Evolutionary conservation across 2,329 filamentous ascomycete species (phyloP).

Genomic region (Trichophyton benhamiae): DNA sequence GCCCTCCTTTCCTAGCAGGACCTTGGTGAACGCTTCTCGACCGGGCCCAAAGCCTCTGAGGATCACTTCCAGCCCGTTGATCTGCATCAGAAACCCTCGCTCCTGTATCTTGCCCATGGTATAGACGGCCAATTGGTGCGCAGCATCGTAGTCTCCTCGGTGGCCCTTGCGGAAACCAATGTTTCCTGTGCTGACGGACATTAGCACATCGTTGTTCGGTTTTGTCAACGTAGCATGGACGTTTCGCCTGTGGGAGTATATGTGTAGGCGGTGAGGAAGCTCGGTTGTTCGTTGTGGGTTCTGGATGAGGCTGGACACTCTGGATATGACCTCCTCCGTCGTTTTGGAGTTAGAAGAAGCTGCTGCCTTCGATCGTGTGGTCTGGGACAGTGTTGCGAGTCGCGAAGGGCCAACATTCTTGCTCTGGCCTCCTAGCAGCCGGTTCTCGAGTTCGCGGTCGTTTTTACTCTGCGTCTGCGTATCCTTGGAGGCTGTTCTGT

Average conservation of each 20-base stretch:
- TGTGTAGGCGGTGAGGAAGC: conserved; percentile 57
- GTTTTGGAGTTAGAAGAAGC: background rate
- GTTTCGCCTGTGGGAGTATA: conserved; percentile 85
- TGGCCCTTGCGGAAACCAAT: conserved; percentile 80
- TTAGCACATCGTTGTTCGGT: conserved; percentile 64
- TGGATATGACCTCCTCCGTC: conserved; percentile 2
- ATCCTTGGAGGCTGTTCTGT: background rate
- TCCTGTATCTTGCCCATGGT: conserved; percentile 76
- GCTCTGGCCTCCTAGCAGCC: background rate
- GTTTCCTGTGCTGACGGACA: conserved; percentile 72
- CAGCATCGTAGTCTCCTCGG: conserved; percentile 76
- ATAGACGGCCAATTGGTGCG: conserved; percentile 77
- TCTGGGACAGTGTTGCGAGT: background rate
- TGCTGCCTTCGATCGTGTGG: background rate
- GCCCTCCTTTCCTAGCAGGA: conserved; percentile 75
- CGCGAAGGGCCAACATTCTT: background rate
- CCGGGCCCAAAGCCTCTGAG: conserved; percentile 77
- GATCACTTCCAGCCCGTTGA: conserved; percentile 65
- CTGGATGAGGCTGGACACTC: conserved; percentile 2
- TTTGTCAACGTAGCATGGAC: conserved; percentile 82
- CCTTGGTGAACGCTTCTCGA: conserved; percentile 80
- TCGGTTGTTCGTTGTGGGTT: conserved; percentile 4
- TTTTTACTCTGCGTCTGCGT: background rate
- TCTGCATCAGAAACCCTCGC: conserved; percentile 61
- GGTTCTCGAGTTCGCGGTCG: background rate